Evolutionary conservation across 306 rosid genomes (phyloP), one percentile per base, ranked within the genome.

Genomic region (Arachis hypogaea): DNA sequence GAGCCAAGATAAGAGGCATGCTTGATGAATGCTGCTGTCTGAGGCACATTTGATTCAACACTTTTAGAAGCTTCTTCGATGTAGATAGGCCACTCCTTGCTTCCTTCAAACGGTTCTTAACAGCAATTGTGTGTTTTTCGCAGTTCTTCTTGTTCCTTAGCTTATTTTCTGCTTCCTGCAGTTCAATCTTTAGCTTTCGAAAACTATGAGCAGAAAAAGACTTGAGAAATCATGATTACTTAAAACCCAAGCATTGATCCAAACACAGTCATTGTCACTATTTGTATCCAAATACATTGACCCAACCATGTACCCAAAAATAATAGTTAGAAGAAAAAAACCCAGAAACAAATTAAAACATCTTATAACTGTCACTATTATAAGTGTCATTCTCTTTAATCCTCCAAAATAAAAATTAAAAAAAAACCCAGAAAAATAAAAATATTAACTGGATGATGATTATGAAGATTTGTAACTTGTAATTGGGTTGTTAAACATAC

Each of bases 1-100:
- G 68, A 54, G 97, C 97, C 9, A 84, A 58, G 69, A 88, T 60
- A 29, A 93, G 63, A n/a, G 96, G 81, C 30, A 68, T 76, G 70
- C 83, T 73, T 38, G 91, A 72, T 7, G 98, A 75, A 9, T 74
- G 82, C 71, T 80, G 76, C 58, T 84, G 90, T 81, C 89, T 71
- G 66, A 77, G 85, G 66, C 83, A 88, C 67, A 89, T 68, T 66
- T 90, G 92, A 66, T 80, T 84, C 41, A 93, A 62, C 56, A 91
- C 90, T 75, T 90, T 89, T 10, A 93, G 69, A 66, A 93, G 88
- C 86, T 93, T 93, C 80, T 86, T 93, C 0, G 97, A 86, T 59
- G 97, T 89, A 11, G 89, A 77, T 38, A 91, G 69, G 40, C 92
- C 88, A 71, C 80, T 82, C 58, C 90, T 81, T 38, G 92, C 97